Base-by-base conservation (phyloP, 768 basidiomycete species). In the Tubosaeta brunneosetosa region DNA sequence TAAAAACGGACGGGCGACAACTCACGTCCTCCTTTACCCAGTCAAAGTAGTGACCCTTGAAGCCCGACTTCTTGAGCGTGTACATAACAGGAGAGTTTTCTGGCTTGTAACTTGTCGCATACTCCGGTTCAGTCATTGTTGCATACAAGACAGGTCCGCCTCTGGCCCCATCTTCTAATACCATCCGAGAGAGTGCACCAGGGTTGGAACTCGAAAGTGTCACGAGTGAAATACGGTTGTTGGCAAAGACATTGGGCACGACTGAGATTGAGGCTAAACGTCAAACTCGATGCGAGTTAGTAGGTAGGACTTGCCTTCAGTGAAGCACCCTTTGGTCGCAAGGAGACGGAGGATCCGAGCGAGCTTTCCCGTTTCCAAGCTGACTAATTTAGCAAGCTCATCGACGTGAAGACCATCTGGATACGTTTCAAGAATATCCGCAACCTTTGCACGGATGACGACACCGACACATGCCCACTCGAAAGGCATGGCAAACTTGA, bases 311-410 rank as follows among this genome's bases (percentile, higher is more conserved):
- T 44, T 46, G 58, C 70, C 63, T 63, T 71, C 71, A 2, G 42
- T 58, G 52, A 71, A 71, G 42, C 61, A 67, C 14, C 68, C 66
- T 33, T 63, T 63, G 16, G 61, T 58, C 0, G 71, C 62, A 22
- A 71, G 68, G 7, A 61, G 50, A 29, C 71, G 65, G 17, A 71
- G 57, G n/a, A 71, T 44, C 3, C 66, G 66, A 38, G 55, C 40
- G 13, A 71, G 65, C 34, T 72, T 71, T 2, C 56, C 60, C 44
- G 53, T 57, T 36, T 68, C 64, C 22, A 71, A 31, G 11, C 43
- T 52, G 29, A 67, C 61, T 43, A 57, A 34, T 47, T 55, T 52
- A 13, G 66, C 46, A 16, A 71, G 61, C 45, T 66, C 60, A 2
- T 57, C 50, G 6, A 67, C 55, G 36, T 60, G 61, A 13, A 70